Conservation (phyloP, 2,329 filamentous ascomycete genomes). For the Fonsecaea multimorphosa region DNA sequence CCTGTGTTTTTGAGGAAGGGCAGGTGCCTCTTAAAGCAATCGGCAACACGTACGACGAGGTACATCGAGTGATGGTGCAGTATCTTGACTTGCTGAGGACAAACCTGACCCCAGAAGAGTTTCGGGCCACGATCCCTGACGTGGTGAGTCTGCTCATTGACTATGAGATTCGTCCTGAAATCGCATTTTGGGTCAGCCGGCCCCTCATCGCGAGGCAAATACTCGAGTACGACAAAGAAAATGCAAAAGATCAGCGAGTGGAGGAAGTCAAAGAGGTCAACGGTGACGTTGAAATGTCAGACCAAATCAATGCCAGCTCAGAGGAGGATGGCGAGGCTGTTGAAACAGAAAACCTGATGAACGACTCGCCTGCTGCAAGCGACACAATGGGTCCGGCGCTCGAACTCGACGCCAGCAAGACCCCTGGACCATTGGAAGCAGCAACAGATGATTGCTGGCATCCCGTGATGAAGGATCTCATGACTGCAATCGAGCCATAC, state of each 20-base stretch:
- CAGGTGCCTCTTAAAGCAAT: conserved; percentile 87
- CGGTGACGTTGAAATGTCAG: conserved; percentile 42
- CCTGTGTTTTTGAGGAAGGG: conserved; percentile 78
- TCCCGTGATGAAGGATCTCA: conserved; percentile 74
- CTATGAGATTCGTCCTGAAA: conserved; percentile 77
- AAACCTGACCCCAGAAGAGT: conserved; percentile 76
- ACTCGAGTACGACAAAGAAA: conserved; percentile 47
- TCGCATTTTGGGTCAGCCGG: conserved; percentile 85
- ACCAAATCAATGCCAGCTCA: conserved; percentile 35
- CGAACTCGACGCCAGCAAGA: conserved; percentile 36
- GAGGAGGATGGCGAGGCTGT: conserved; percentile 45
- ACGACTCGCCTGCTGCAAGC: conserved; percentile 34
- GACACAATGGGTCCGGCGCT: conserved; percentile 25
- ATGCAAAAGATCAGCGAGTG: conserved; percentile 42
- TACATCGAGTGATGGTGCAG: conserved; percentile 81
- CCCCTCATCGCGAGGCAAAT: conserved; percentile 74
- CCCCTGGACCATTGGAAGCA: conserved; percentile 42
- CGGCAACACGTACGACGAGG: conserved; percentile 86
- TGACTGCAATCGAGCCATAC: conserved; percentile 68
- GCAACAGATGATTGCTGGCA: conserved; percentile 62
- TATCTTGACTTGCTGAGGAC: conserved; percentile 87
- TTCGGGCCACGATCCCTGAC: conserved; percentile 77
- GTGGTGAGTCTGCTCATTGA: conserved; percentile 75
- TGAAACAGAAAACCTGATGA: conserved; percentile 47
- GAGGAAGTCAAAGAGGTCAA: conserved; percentile 40